Conservation (phyloP, 2,329 filamentous ascomycete species). For the Elsinoe fawcettii region DNA sequence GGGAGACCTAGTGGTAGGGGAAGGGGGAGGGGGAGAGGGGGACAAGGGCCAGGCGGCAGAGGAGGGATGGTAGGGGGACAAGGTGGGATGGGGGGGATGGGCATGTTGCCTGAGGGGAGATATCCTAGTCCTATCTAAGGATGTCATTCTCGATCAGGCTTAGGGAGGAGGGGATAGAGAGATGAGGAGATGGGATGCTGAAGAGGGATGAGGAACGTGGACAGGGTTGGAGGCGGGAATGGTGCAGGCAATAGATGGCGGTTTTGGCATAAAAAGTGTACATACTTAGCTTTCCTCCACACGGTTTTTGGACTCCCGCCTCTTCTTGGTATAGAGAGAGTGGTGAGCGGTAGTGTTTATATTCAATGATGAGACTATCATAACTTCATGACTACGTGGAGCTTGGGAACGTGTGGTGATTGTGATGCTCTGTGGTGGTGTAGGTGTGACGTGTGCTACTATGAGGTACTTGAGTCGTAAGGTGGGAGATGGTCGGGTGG, state of each 20-base stretch:
- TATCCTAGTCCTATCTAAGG: slow-evolving; percentile 14
- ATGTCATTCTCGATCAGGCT: too few species aligned
- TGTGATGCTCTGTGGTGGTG: too few species aligned
- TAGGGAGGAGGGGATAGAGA: background rate
- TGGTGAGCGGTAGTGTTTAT: slow-evolving; percentile 4
- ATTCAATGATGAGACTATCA: background rate
- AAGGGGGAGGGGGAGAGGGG: slow-evolving; percentile 25
- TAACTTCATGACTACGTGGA: too few species aligned
- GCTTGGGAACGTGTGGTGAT: too few species aligned
- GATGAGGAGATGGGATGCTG: background rate
- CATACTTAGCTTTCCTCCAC: slow-evolving; percentile 6
- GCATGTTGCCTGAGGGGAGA: slow-evolving; percentile 13
- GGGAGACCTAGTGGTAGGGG: slow-evolving; percentile 28
- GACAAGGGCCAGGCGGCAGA: slow-evolving; percentile 27
- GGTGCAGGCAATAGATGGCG: background rate
- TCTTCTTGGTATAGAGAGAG: background rate
- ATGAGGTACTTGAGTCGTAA: too few species aligned
- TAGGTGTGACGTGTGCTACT: too few species aligned
- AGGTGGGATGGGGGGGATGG: slow-evolving; percentile 20
- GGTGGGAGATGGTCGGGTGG: too few species aligned
- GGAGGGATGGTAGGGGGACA: slow-evolving; percentile 17
- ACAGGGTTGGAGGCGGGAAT: too few species aligned
- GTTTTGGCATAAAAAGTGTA: slow-evolving; percentile 2
- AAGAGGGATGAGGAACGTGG: background rate
- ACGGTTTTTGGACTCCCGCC: background rate